Evolutionary conservation across 192 early-diverging fungal species (phyloP), one percentile per base, ranked within the genome.

Genomic region (Coemansia sp.): DNA sequence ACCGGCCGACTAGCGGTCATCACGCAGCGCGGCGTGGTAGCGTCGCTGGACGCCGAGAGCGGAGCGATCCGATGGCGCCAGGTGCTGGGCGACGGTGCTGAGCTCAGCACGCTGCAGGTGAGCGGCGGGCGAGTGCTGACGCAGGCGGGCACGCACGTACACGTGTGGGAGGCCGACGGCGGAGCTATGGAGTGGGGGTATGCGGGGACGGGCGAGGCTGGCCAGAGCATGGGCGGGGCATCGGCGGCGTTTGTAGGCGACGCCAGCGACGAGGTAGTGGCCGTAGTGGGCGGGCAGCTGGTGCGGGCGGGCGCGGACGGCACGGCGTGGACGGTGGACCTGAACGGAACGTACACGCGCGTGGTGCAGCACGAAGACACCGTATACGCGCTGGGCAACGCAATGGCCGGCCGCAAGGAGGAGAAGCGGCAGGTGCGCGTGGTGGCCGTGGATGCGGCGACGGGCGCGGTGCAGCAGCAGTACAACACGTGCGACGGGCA

Each of bases 41-140:
- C 90, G 0, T 67, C 80, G 21, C 40, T 95, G 32, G 73, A 71
- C 47, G 54, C 84, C 6, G 71, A 75, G 40, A 82, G 54, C 44
- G 92, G 92, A 3, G 75, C 78, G 32, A 68, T 87, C 44, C 78
- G 66, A 26, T 94, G 91, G 91, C 78, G 91, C 32, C 89, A 92
- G 39, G 44, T 81, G 9, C 63, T 90, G 14, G 75, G 74, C 7
- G 87, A 89, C 22, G n/a, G n/a, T n/a, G n/a, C n/a, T n/a, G 51
- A 58, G 0, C 66, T 94, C 34, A 47, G 64, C 20, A 48, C 56
- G 4, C 62, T 87, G 30, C 56, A 68, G 34, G 38, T 61, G 22
- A 45, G 72, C 32, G 56, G 64, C 41, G 35, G 33, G 14, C 60
- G 44, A 26, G 65, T 46, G 17, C 40, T 75, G 43, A 68, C 71